phyloP scores from a whole-genome alignment of 2,329 filamentous ascomycete species.

The Paramyrothecium roridum region DNA sequence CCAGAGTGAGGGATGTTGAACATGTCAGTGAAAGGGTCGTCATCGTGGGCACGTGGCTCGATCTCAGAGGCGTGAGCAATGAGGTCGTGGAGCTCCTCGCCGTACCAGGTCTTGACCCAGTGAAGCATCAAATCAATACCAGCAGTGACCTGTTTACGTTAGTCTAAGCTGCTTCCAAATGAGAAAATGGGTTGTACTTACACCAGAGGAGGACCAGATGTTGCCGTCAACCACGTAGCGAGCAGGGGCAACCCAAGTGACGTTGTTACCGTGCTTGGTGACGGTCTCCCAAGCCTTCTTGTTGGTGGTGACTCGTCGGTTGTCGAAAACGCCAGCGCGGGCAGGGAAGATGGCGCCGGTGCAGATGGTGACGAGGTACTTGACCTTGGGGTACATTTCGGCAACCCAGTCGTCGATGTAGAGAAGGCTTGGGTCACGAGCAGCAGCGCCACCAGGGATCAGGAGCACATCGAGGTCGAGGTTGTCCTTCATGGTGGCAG shows the following conservation, averaged over 20 bases:
- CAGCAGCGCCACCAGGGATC: constrained; percentile 58
- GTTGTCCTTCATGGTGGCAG: constrained; percentile 1
- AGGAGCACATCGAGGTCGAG: constrained; percentile 53
- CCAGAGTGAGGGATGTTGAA: not conserved
- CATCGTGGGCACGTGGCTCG: not conserved
- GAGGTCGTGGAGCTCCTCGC: not conserved
- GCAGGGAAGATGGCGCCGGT: constrained; percentile 59
- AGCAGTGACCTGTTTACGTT: not conserved
- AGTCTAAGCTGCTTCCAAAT: not conserved
- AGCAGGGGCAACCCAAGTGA: constrained; percentile 56
- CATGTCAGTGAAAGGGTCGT: not conserved
- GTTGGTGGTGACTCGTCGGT: constrained; percentile 60
- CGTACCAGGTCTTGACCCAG: not conserved
- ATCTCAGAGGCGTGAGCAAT: not conserved
- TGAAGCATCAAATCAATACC: not conserved
- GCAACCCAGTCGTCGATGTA: constrained; percentile 34
- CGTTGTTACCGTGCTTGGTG: constrained; percentile 37
- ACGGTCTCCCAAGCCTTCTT: constrained; percentile 51
- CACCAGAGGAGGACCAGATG: constrained; percentile 60
- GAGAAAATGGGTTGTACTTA: constrained; percentile 4
- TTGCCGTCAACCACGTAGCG: constrained; percentile 63
- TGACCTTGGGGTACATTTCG: constrained; percentile 28
- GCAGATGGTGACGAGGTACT: constrained; percentile 62
- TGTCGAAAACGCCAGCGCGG: constrained; percentile 54
- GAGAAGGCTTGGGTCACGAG: constrained; percentile 21